These are phyloP conservation scores for Aspergillus aculeatus DNA, from an alignment of 2,329 filamentous ascomycete genomes.

Conservation along the genomic window DNA sequence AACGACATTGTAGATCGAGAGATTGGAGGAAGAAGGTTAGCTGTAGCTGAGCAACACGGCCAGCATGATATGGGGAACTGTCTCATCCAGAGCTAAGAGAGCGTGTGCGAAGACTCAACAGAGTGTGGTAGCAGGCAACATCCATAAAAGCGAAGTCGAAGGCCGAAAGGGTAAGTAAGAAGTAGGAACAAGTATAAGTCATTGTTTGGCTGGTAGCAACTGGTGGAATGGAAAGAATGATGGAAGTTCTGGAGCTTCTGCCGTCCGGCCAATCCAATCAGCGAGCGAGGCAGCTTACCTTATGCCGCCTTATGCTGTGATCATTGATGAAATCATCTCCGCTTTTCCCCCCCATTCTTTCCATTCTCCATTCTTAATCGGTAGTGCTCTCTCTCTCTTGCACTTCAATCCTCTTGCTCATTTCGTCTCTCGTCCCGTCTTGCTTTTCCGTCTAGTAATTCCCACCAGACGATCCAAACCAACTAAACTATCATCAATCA, in stretches of 20 bases:
- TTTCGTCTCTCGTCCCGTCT: not conserved
- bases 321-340: conserved; percentile 13
- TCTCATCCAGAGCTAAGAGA: not conserved
- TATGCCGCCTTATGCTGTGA: not conserved
- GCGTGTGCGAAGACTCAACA: not conserved
- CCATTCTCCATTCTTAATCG: not conserved
- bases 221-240: not conserved
- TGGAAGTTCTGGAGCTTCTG: not conserved
- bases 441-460: not conserved
- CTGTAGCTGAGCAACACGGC: not conserved
- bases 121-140: no score
- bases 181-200: not conserved
- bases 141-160: not conserved
- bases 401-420: not conserved
- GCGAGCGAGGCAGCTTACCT: no score
- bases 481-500: conserved; percentile 16
- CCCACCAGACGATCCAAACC: not conserved
- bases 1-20: not conserved
- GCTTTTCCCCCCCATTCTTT: conserved; percentile 4
- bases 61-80: no score
- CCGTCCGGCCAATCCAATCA: not conserved
- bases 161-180: not conserved
- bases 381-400: not conserved
- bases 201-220: no score
- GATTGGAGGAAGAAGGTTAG: not conserved